Conservation (phyloP, 2,329 filamentous ascomycete species). For the Atkinsonella texensis region DNA sequence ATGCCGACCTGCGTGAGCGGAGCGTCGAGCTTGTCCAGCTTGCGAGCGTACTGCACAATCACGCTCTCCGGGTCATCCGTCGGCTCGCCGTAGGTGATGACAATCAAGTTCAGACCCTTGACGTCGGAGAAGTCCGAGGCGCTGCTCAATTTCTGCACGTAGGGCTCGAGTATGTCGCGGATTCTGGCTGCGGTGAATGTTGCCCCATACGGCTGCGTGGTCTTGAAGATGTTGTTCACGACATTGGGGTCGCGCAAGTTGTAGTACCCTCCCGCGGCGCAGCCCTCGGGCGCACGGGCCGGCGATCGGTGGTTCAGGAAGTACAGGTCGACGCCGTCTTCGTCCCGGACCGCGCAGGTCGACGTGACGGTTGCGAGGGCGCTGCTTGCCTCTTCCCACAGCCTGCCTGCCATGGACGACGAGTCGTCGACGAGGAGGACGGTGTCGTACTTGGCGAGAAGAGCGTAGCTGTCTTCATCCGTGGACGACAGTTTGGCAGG, state of each 20-base stretch:
- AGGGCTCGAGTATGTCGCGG: constrained; percentile 59
- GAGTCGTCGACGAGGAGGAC: constrained; percentile 87
- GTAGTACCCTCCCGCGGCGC: constrained; percentile 44
- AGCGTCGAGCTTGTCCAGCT: constrained; percentile 57
- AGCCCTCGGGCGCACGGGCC: constrained; percentile 23
- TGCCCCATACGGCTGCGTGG: constrained; percentile 47
- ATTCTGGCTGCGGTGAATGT: constrained; percentile 70
- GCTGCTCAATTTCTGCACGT: constrained; percentile 37
- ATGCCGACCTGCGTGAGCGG: constrained; percentile 76
- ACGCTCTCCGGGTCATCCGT: constrained; percentile 65
- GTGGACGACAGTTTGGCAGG: too few relatives aligned
- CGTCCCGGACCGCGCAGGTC: constrained; percentile 68
- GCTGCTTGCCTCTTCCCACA: constrained; percentile 60
- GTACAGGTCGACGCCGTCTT: constrained; percentile 80
- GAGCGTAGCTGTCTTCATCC: constrained; percentile 59
- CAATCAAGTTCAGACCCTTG: constrained; percentile 81
- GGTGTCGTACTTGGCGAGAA: constrained; percentile 72
- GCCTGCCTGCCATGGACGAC: constrained; percentile 65
- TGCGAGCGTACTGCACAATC: constrained; percentile 54
- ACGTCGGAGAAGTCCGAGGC: constrained; percentile 32
- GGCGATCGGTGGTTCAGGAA: constrained; percentile 63
- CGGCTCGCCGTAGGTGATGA: constrained; percentile 80
- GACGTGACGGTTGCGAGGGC: constrained; percentile 66
- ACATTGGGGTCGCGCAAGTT: constrained; percentile 46
- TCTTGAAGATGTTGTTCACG: constrained; percentile 60